These are phyloP conservation scores for Mallotus repandus DNA, from an alignment of 441 rosid genomes.

Conservation along the genomic window DNA sequence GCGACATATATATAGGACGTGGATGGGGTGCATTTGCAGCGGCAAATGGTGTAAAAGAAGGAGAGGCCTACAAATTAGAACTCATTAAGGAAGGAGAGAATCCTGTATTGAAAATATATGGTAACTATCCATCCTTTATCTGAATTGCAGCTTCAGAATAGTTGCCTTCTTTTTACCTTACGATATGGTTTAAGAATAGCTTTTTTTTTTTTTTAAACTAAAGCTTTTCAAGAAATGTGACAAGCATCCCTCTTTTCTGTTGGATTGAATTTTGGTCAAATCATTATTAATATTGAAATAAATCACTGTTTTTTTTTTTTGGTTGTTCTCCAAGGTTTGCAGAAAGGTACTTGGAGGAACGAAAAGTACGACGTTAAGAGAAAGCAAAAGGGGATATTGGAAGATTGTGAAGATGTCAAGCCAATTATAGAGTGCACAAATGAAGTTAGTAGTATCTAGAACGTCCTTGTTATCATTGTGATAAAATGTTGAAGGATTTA, in stretches of 20 bases:
- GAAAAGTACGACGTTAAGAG: background rate
- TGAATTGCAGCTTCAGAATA: background rate
- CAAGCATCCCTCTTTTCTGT: background rate
- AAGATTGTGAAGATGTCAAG: slow-evolving; percentile 2
- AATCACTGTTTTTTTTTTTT: background rate
- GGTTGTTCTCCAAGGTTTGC: background rate
- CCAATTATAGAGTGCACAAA: background rate
- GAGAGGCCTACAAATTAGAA: slow-evolving; percentile 11
- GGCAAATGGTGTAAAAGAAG: slow-evolving; percentile 3
- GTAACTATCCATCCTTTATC: background rate
- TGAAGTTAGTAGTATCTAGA: background rate
- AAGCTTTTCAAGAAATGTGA: background rate
- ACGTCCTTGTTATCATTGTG: too few species aligned
- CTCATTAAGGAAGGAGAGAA: slow-evolving; percentile 1
- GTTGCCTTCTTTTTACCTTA: background rate
- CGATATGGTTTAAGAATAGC: background rate
- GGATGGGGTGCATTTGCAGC: background rate
- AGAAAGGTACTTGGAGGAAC: background rate
- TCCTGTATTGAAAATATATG: background rate
- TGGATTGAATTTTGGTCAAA: background rate
- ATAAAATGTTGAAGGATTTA: too few species aligned
- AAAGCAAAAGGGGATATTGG: background rate
- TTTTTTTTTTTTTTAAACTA: background rate
- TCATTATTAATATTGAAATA: background rate
- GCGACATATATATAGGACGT: background rate